Conservation (phyloP, 192 early-diverging fungal genomes). For the Linnemannia exigua region DNA sequence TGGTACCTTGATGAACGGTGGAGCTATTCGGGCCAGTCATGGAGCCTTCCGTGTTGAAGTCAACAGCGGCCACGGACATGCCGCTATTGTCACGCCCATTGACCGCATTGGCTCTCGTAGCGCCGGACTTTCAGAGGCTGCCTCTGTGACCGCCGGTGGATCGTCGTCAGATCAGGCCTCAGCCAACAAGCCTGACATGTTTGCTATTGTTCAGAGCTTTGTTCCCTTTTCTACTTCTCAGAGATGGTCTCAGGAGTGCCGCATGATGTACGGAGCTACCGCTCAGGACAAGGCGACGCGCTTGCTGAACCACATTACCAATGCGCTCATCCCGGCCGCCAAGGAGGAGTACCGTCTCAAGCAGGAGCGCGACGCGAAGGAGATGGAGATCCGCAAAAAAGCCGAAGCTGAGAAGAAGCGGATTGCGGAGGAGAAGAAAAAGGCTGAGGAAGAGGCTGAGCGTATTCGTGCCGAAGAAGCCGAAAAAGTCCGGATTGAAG, state of each 20-base stretch:
- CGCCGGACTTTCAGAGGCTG: constrained; percentile 61
- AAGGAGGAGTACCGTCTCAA: constrained; percentile 74
- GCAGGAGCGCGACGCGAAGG: constrained; percentile 68
- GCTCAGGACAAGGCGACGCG: constrained; percentile 72
- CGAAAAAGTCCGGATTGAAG: constrained; percentile 35
- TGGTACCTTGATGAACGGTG: constrained; percentile 47
- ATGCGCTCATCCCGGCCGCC: constrained; percentile 82
- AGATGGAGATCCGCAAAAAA: constrained; percentile 58
- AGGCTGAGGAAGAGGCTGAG: constrained; percentile 63
- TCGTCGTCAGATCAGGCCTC: constrained; percentile 35
- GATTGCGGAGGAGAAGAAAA: constrained; percentile 57
- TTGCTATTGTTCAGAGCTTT: constrained; percentile 78
- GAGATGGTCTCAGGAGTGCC: constrained; percentile 91
- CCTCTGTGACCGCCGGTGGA: constrained; percentile 54
- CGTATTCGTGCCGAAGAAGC: constrained; percentile 61
- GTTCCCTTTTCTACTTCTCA: constrained; percentile 77
- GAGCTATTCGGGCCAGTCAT: constrained; percentile 37
- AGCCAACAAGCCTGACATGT: constrained; percentile 48
- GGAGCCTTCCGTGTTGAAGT: constrained; percentile 54
- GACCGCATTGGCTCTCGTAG: constrained; percentile 9
- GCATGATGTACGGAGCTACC: constrained; percentile 79
- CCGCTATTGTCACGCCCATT: constrained; percentile 19
- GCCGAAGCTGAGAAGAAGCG: constrained; percentile 71
- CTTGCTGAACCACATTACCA: constrained; percentile 74
- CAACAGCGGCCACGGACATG: constrained; percentile 31